Percentiles rank a stretch among this genome's conserved stretches.
These are phyloP conservation scores for Penicillium pancosmium DNA, from an alignment of 495 filamentous ascomycete genomes.

Conservation along the genomic window DNA sequence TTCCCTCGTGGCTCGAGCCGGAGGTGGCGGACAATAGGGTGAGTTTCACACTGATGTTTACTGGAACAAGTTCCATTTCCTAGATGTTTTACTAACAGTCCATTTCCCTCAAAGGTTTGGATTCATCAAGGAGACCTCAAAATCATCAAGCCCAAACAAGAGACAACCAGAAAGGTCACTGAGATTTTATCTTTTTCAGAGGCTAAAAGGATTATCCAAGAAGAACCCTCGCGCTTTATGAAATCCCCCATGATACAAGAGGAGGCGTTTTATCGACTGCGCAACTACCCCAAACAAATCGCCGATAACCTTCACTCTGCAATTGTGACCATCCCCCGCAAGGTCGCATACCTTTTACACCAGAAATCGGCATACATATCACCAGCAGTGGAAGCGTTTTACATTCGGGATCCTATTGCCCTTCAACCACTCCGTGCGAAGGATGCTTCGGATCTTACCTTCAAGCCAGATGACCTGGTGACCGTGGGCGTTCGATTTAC, in stretches of 20 bases:
- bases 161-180: constrained; percentile 37
- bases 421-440: constrained; percentile 66
- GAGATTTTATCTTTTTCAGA: constrained; percentile 59
- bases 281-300: constrained; percentile 79
- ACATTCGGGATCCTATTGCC: constrained; percentile 82
- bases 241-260: constrained; percentile 73
- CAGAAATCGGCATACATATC: constrained; percentile 72
- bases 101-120: constrained; percentile 59
- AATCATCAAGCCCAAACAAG: constrained; percentile 65
- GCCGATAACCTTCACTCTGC: constrained; percentile 70
- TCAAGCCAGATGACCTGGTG: constrained; percentile 79
- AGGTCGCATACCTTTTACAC: constrained; percentile 79
- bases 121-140: constrained; percentile 72
- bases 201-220: constrained; percentile 58
- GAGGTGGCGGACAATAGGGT: constrained; percentile 85
- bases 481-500: constrained; percentile 79
- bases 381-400: constrained; percentile 87
- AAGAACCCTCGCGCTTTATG: constrained; percentile 55
- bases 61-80: neutral
- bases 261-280: constrained; percentile 86
- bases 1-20: constrained; percentile 90
- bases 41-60: constrained; percentile 12
- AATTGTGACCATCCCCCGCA: constrained; percentile 73
- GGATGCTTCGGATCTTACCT: constrained; percentile 48
- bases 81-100: neutral